phyloP scores from a whole-genome alignment of 2,329 filamentous ascomycete species.

The Phyllosticta citrichinensis region DNA sequence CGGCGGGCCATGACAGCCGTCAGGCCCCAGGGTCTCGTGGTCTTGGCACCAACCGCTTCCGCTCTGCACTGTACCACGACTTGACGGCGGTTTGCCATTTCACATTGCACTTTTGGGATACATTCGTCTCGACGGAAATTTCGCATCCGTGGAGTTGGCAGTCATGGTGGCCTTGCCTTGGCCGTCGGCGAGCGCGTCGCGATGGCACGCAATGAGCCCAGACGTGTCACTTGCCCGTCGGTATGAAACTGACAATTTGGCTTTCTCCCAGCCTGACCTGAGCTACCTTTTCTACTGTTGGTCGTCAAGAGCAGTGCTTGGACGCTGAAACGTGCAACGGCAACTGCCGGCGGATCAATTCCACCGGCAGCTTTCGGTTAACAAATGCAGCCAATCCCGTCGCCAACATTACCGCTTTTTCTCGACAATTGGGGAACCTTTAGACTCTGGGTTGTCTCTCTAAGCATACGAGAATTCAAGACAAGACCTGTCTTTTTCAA shows the following conservation, averaged over 20 bases:
- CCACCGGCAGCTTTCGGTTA: not conserved
- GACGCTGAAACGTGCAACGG: not conserved
- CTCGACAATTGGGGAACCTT: not conserved
- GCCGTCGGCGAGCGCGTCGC: not conserved
- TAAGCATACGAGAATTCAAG: not conserved
- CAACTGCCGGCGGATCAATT: not conserved
- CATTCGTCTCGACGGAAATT: not conserved
- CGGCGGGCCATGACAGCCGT: constrained; percentile 6
- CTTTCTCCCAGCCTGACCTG: too few relatives aligned
- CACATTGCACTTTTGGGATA: not conserved
- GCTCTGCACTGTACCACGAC: not conserved
- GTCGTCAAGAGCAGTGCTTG: not conserved
- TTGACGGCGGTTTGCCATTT: not conserved
- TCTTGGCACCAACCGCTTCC: not conserved
- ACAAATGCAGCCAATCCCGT: not conserved
- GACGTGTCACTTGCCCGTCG: too few relatives aligned
- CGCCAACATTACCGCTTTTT: not conserved
- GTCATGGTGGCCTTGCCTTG: not conserved
- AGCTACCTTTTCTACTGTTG: too few relatives aligned
- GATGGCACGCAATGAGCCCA: not conserved
- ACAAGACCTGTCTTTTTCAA: not conserved
- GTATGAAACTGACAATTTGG: too few relatives aligned
- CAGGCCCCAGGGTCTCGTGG: constrained; percentile 5
- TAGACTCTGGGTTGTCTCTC: not conserved
- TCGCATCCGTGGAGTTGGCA: not conserved